Conservation (phyloP, 306 rosid species). For the Rosa lucieae region DNA sequence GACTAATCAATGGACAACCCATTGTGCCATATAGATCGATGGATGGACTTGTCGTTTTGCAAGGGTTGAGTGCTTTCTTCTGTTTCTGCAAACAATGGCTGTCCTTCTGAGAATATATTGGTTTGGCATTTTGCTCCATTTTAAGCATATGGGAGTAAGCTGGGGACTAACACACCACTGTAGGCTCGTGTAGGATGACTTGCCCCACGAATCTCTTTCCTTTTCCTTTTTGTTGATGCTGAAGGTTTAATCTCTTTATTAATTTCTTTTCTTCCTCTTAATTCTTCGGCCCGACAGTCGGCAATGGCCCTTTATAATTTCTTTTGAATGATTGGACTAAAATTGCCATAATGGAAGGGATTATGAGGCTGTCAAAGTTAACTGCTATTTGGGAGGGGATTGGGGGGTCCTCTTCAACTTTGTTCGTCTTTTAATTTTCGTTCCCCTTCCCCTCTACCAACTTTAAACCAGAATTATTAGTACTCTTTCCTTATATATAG, state of each 20-base stretch:
- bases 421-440: neutral
- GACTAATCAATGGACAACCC: slow-evolving; percentile 28
- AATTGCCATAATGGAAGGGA: slow-evolving; percentile 20
- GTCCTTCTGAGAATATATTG: slow-evolving; percentile 36
- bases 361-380: slow-evolving; percentile 1
- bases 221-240: slow-evolving; percentile 37
- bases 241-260: slow-evolving; percentile 16
- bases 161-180: neutral
- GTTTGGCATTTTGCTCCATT: slow-evolving; percentile 31
- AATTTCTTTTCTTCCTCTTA: neutral
- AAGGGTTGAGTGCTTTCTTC: slow-evolving; percentile 24
- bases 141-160: slow-evolving; percentile 10
- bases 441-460: neutral
- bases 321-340: slow-evolving; percentile 39
- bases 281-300: neutral
- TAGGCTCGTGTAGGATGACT: slow-evolving; percentile 10
- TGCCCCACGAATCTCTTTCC: slow-evolving; percentile 69
- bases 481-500: neutral
- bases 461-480: neutral
- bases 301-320: neutral
- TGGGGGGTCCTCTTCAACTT: neutral
- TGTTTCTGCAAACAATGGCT: slow-evolving; percentile 24
- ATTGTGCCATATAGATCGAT: neutral
- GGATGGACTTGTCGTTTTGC: slow-evolving; percentile 25
- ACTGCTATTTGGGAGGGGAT: no score